Conservation (phyloP, 2,329 filamentous ascomycete species). For the Raffaelea ambrosiae region DNA sequence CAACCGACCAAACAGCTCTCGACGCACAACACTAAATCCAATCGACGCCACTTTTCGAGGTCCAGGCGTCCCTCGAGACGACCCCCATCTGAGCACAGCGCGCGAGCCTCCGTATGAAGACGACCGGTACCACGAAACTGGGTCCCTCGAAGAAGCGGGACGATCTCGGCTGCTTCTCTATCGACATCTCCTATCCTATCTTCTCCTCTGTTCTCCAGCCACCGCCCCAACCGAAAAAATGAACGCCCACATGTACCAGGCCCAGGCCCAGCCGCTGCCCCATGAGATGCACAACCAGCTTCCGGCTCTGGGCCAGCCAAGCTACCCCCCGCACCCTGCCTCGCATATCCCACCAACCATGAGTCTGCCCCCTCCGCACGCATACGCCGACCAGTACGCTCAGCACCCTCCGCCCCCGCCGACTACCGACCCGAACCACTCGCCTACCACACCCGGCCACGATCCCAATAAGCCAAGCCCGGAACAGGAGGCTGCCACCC, state of each 20-base stretch:
- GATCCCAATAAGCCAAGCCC: constrained; percentile 9
- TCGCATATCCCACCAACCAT: constrained; percentile 10
- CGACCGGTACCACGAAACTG: too few species aligned
- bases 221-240: constrained; percentile 1
- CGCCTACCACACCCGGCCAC: constrained; percentile 5
- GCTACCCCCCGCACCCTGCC: constrained; percentile 4
- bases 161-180: too few species aligned
- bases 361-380: constrained; percentile 10
- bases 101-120: too few species aligned
- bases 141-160: too few species aligned
- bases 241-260: constrained; percentile 11
- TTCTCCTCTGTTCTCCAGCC: not conserved
- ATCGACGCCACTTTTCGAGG: too few species aligned
- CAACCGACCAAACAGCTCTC: too few species aligned
- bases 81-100: too few species aligned
- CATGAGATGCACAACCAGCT: constrained; percentile 12
- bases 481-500: constrained; percentile 13
- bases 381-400: constrained; percentile 12
- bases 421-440: constrained; percentile 1
- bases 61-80: too few species aligned
- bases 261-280: constrained; percentile 8
- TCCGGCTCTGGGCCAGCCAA: constrained; percentile 7
- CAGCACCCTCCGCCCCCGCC: constrained; percentile 2
- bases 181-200: not conserved
- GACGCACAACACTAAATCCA: too few species aligned